phyloP scores from a whole-genome alignment of 176 grass and related monocot species.

The Poa pratensis region DNA sequence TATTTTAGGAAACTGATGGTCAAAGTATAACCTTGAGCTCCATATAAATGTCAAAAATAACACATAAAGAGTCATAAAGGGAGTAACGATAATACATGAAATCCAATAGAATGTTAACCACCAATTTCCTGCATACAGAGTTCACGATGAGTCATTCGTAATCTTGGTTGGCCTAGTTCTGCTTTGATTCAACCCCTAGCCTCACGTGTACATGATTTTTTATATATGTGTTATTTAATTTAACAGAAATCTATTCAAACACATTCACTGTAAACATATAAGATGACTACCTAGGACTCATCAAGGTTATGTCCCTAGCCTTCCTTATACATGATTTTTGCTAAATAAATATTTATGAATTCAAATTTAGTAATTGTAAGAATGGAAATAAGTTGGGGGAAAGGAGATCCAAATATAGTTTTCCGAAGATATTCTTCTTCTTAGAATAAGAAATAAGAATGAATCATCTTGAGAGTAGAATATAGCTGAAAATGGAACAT shows the following conservation, averaged over 20 bases:
- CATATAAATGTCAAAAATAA: background rate
- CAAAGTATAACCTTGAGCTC: background rate
- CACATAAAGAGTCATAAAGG: background rate
- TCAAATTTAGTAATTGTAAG: background rate
- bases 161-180: background rate
- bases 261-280: background rate
- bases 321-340: background rate
- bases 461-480: background rate
- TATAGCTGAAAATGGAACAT: background rate
- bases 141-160: background rate
- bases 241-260: background rate
- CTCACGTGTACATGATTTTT: conserved; percentile 4
- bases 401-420: background rate
- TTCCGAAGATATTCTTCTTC: background rate
- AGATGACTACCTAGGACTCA: background rate
- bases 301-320: background rate
- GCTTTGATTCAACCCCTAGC: background rate
- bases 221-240: background rate
- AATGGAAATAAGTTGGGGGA: background rate
- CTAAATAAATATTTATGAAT: background rate
- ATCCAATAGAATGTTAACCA: background rate
- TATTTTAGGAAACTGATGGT: background rate
- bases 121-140: background rate
- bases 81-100: background rate
- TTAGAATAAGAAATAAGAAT: conserved; percentile 1